A percentile compares a stretch with the other conserved stretches of the same genome.
These are phyloP conservation scores for Bacidia rubella DNA, from an alignment of 495 filamentous ascomycete genomes.

Conservation along the genomic window DNA sequence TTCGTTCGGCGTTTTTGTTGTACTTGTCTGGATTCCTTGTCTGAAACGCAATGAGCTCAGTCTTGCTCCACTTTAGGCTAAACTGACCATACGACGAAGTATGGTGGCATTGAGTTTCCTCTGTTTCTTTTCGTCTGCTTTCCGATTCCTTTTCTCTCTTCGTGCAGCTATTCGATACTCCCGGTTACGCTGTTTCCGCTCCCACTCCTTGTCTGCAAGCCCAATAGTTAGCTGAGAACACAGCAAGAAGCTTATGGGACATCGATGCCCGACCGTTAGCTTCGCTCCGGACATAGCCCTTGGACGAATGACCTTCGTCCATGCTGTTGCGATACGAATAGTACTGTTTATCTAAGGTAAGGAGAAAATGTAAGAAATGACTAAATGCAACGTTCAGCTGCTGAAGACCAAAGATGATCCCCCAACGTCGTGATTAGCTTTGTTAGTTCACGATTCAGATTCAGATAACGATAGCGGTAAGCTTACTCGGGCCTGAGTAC, in stretches of 20 bases:
- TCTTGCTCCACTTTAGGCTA: not conserved
- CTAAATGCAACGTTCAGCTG: too few relatives aligned
- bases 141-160: slow-evolving; percentile 26
- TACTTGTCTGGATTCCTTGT: slow-evolving; percentile 27
- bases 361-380: too few relatives aligned
- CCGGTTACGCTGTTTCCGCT: slow-evolving; percentile 23
- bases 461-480: too few relatives aligned
- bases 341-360: too few relatives aligned
- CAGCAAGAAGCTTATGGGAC: too few relatives aligned
- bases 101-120: slow-evolving; percentile 26
- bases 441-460: too few relatives aligned
- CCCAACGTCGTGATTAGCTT: too few relatives aligned
- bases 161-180: slow-evolving; percentile 24
- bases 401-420: too few relatives aligned
- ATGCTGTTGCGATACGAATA: too few relatives aligned
- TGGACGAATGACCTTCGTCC: too few relatives aligned
- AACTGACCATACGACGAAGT: slow-evolving; percentile 21
- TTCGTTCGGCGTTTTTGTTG: slow-evolving; percentile 26
- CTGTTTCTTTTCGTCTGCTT: slow-evolving; percentile 26
- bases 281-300: slow-evolving; percentile 14
- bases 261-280: slow-evolving; percentile 8
- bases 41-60: slow-evolving; percentile 4
- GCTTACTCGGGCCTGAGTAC: too few relatives aligned
- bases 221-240: slow-evolving; percentile 2
- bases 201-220: slow-evolving; percentile 17